Conservation (phyloP, 2,329 filamentous ascomycete species). For the Cadophora sp. region DNA sequence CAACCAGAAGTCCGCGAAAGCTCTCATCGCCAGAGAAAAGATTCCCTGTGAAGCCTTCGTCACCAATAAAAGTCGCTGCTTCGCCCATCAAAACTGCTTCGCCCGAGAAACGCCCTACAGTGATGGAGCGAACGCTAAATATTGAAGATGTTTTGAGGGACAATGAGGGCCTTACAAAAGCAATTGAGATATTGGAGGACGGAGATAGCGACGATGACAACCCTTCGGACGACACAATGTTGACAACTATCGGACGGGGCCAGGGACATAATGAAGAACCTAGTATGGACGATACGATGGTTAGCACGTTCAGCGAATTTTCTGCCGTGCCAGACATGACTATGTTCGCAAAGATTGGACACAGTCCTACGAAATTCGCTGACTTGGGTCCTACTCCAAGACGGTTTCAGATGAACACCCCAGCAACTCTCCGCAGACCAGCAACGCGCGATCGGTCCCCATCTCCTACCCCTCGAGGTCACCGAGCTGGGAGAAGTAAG, state of each 20-base stretch:
- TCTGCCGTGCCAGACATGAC: constrained; percentile 90
- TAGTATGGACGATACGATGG: constrained; percentile 47
- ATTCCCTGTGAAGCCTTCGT: constrained; percentile 63
- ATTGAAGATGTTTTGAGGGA: constrained; percentile 61
- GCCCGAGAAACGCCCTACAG: constrained; percentile 44
- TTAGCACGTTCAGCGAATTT: constrained; percentile 73
- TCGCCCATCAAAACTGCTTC: constrained; percentile 27
- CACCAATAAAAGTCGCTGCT: constrained; percentile 26
- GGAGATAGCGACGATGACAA: constrained; percentile 41
- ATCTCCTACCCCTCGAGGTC: constrained; percentile 49
- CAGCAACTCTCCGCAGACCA: constrained; percentile 40
- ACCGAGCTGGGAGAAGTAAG: constrained; percentile 39
- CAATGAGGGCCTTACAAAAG: constrained; percentile 62
- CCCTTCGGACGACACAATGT: constrained; percentile 38
- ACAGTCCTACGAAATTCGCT: constrained; percentile 64
- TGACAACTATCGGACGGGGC: constrained; percentile 40
- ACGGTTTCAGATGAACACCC: constrained; percentile 39
- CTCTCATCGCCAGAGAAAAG: constrained; percentile 59
- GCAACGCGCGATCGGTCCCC: constrained; percentile 37
- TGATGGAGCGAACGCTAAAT: constrained; percentile 35
- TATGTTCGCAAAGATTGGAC: constrained; percentile 76
- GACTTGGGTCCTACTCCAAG: constrained; percentile 48
- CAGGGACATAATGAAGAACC: constrained; percentile 45
- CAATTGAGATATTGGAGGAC: constrained; percentile 69
- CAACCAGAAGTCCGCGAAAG: constrained; percentile 52